These are phyloP conservation scores for Atkinsonella hypoxylon DNA, from an alignment of 2,329 filamentous ascomycete species.

Conservation along the genomic window DNA sequence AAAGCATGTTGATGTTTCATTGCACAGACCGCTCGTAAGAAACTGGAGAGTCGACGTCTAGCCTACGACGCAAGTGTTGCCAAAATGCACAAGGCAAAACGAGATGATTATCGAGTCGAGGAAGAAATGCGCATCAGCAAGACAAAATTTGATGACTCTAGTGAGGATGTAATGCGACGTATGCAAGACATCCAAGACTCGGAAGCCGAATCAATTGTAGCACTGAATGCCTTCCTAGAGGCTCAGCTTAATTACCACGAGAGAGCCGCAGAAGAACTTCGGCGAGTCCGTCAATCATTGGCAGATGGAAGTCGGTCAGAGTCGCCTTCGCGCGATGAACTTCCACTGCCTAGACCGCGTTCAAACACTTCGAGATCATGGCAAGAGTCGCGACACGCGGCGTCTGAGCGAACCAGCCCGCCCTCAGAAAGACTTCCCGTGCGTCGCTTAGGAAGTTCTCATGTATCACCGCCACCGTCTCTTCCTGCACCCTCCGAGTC, in stretches of 20 bases:
- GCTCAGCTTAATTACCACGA: constrained; percentile 87
- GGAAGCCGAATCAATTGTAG: constrained; percentile 69
- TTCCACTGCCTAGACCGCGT: constrained; percentile 25
- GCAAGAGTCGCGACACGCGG: constrained; percentile 15
- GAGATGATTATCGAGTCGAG: constrained; percentile 84
- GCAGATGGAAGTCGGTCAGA: constrained; percentile 13
- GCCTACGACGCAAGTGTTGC: constrained; percentile 82
- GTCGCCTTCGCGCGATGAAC: constrained; percentile 4
- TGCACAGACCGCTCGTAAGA: constrained; percentile 63
- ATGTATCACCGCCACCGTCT: constrained; percentile 19
- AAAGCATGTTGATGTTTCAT: background rate
- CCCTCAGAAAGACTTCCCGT: constrained; percentile 31
- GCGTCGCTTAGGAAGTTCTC: constrained; percentile 24
- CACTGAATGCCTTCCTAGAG: constrained; percentile 73
- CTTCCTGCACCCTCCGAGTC: constrained; percentile 21
- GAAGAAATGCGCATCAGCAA: constrained; percentile 86
- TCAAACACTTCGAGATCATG: constrained; percentile 38
- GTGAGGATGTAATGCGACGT: constrained; percentile 77
- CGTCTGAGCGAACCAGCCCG: constrained; percentile 1
- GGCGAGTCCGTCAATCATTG: constrained; percentile 38
- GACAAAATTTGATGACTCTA: constrained; percentile 92
- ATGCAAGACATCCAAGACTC: constrained; percentile 97
- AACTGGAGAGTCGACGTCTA: constrained; percentile 78
- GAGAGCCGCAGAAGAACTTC: constrained; percentile 73
- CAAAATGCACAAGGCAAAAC: constrained; percentile 89